These are phyloP conservation scores for Pestalotiopsis sp. DNA, from an alignment of 2,329 filamentous ascomycete species.

Conservation along the genomic window DNA sequence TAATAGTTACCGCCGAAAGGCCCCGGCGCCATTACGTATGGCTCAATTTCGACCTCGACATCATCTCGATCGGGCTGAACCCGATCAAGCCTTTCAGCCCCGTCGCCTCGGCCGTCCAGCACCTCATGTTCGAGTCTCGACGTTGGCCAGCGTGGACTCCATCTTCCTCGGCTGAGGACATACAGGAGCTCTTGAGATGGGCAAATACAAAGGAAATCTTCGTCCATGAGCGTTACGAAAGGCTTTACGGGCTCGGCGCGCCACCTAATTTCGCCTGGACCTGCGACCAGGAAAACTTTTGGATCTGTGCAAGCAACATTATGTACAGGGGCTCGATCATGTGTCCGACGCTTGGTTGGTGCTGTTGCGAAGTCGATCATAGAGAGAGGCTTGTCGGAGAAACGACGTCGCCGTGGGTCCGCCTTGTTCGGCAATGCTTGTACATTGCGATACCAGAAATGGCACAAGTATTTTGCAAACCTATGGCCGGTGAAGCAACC, in stretches of 20 bases:
- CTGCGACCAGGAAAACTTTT: not conserved
- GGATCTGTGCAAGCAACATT: not conserved
- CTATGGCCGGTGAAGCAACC: too few species aligned
- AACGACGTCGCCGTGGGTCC: too few species aligned
- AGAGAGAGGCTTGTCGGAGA: too few species aligned
- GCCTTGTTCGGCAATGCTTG: too few species aligned
- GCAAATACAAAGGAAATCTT: not conserved
- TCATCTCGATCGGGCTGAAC: slow-evolving; percentile 19
- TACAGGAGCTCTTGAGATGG: not conserved
- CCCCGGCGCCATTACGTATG: slow-evolving; percentile 17
- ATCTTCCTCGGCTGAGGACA: not conserved
- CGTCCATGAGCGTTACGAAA: not conserved
- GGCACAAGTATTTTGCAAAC: too few species aligned
- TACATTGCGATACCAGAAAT: too few species aligned
- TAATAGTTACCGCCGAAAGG: too few species aligned
- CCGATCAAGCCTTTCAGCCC: not conserved
- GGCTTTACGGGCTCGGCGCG: not conserved
- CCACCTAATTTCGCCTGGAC: not conserved
- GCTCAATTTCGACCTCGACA: slow-evolving; percentile 23
- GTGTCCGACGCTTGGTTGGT: too few species aligned
- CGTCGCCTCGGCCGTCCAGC: not conserved
- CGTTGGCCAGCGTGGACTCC: too few species aligned
- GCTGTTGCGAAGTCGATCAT: too few species aligned
- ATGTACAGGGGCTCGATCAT: too few species aligned
- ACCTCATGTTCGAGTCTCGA: not conserved